A percentile compares a stretch with the other conserved stretches of the same genome.
phyloP scores from a whole-genome alignment of 805 yeast genomes.

The Yamadazyma endophytica region DNA sequence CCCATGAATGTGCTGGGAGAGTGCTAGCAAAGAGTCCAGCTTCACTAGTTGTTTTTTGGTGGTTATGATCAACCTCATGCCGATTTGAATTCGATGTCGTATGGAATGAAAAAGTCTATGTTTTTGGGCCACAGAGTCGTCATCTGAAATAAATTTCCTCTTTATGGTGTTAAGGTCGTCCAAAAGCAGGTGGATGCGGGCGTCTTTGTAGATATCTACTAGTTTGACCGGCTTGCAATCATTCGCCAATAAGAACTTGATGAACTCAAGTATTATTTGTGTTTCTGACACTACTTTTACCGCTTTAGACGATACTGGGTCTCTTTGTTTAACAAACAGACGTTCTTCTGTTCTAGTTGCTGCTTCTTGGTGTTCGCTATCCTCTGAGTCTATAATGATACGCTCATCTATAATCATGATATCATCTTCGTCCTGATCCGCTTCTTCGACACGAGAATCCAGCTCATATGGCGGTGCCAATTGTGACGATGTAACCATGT shows the following conservation, averaged over 20 bases:
- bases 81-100: constrained; percentile 21
- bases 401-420: neutral
- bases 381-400: no score
- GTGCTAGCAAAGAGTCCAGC: constrained; percentile 9
- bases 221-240: constrained; percentile 15
- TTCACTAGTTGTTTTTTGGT: constrained; percentile 20
- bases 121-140: constrained; percentile 5
- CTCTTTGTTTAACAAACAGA: no score
- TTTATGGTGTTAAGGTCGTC: constrained; percentile 11
- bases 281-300: constrained; percentile 14
- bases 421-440: neutral
- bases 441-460: constrained; percentile 3
- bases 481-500: no score
- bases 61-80: constrained; percentile 18
- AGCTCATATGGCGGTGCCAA: constrained; percentile 5
- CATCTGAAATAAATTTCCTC: neutral
- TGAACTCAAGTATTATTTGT: constrained; percentile 20
- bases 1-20: constrained; percentile 11
- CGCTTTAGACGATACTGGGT: no score
- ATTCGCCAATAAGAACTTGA: constrained; percentile 16
- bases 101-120: constrained; percentile 19
- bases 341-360: no score
- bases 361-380: no score
- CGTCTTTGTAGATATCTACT: constrained; percentile 17
- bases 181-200: constrained; percentile 13